Evolutionary conservation across 768 basidiomycete species (phyloP), one percentile per base, ranked within the genome.

Genomic region (Leccinum sublutescens): DNA sequence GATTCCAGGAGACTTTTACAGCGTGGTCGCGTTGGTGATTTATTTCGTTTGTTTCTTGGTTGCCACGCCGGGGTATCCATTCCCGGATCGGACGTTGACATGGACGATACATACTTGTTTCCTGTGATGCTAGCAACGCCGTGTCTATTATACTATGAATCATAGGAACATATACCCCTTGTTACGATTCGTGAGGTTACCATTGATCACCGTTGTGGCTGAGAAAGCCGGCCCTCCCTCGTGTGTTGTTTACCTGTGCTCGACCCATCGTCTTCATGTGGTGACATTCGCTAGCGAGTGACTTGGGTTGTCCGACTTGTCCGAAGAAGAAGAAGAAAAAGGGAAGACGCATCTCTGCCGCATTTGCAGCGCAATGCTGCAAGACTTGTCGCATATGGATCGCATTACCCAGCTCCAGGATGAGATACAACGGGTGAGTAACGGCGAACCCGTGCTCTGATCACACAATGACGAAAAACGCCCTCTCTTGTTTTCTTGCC

Each of bases 351-450:
- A 29, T 36, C 47, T 62, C 43, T 59, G 62, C 52, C 36, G 49
- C 49, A 50, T 54, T 43, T 38, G 71, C 85, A 84, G 85, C 83
- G 89, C 78, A 79, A 93, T 93, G 90, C 90, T 93, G 82, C 87
- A 91, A 82, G 90, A 92, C 85, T 77, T 93, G 73, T 85, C 90
- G 74, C 86, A 91, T 80, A 95, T 95, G 94, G 93, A 95, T 81
- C 88, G 93, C 76, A 91, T 95, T 74, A 95, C 94, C 10, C 94
- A 95, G 74, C 86, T 95, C 56, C 93, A 95, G 80, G 89, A 96
- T 84, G 90, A 90, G 75, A 93, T 94, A 60, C 93, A 96, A 75
- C 86, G 90, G 78, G 91, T 89, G 55, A 55, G 68, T 54, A 29
- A 29, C 52, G 7, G 17, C 10, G 38, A 29, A 12, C 51, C 50